Percentiles rank a stretch among this genome's conserved stretches.
These are phyloP conservation scores for Phialocephala subalpina DNA, from an alignment of 2,329 filamentous ascomycete genomes.

Conservation along the genomic window DNA sequence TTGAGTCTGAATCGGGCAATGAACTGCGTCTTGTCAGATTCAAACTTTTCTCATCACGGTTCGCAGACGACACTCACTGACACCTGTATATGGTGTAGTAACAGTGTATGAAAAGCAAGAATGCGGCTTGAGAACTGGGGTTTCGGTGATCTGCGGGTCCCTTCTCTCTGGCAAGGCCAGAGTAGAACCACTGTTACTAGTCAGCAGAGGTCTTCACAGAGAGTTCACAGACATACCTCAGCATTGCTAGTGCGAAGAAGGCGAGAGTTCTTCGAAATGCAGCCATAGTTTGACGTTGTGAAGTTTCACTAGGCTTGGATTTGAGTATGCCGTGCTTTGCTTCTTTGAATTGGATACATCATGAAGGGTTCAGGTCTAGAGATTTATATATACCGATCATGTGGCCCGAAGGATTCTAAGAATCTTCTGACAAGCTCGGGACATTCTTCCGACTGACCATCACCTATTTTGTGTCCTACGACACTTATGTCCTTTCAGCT, in stretches of 20 bases:
- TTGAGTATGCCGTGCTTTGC: neutral
- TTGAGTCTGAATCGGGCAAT: constrained; percentile 20
- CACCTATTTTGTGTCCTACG: neutral
- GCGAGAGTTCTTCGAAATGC: neutral
- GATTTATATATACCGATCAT: neutral
- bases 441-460: neutral
- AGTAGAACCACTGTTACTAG: constrained; percentile 16
- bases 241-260: constrained; percentile 16
- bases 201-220: constrained; percentile 4
- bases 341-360: neutral
- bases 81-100: constrained; percentile 29
- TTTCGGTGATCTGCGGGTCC: constrained; percentile 15
- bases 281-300: constrained; percentile 11
- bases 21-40: constrained; percentile 21
- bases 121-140: constrained; percentile 8
- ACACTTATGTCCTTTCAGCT: neutral
- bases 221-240: constrained; percentile 19
- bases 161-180: constrained; percentile 20
- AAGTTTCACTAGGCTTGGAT: neutral
- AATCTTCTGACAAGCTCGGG: constrained; percentile 6
- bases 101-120: constrained; percentile 31
- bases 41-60: neutral
- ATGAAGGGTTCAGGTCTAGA: neutral
- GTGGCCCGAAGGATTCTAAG: neutral
- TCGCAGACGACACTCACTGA: constrained; percentile 14